These are phyloP conservation scores for Schwanniomyces polymorphus DNA, from an alignment of 805 yeast genomes.

Conservation along the genomic window DNA sequence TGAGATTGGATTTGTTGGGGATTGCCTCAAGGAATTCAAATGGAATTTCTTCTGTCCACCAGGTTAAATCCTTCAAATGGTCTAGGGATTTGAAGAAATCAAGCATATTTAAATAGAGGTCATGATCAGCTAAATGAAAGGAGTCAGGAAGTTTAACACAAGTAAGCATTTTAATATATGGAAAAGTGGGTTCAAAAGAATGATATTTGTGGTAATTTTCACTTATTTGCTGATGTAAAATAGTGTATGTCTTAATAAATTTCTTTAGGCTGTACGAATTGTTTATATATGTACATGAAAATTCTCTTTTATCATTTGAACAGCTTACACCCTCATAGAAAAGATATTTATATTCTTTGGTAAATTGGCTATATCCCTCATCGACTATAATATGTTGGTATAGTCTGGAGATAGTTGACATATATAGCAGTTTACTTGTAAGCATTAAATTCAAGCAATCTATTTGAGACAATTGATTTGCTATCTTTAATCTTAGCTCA, in stretches of 20 bases:
- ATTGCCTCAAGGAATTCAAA: slow-evolving; percentile 26
- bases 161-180: slow-evolving; percentile 23
- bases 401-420: slow-evolving; percentile 30
- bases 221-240: slow-evolving; percentile 3
- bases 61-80: slow-evolving; percentile 28
- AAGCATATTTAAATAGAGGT: slow-evolving; percentile 22
- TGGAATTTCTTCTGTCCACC: slow-evolving; percentile 30
- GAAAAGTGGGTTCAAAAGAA: slow-evolving; percentile 2
- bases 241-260: slow-evolving; percentile 21
- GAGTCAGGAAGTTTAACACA: slow-evolving; percentile 44
- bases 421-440: slow-evolving; percentile 27
- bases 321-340: slow-evolving; percentile 4
- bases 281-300: slow-evolving; percentile 31
- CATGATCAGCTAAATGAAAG: slow-evolving; percentile 33
- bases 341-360: slow-evolving; percentile 19
- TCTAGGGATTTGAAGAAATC: slow-evolving; percentile 23
- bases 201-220: slow-evolving; percentile 1
- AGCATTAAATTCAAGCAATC: slow-evolving; percentile 34
- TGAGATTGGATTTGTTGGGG: slow-evolving; percentile 25
- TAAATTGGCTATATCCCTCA: slow-evolving; percentile 34
- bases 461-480: slow-evolving; percentile 36
- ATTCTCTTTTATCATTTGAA: neutral
- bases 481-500: slow-evolving; percentile 32
- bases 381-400: slow-evolving; percentile 41
- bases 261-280: slow-evolving; percentile 39